Conservation (phyloP, 441 rosid species). For the Erysimum cheiri region DNA sequence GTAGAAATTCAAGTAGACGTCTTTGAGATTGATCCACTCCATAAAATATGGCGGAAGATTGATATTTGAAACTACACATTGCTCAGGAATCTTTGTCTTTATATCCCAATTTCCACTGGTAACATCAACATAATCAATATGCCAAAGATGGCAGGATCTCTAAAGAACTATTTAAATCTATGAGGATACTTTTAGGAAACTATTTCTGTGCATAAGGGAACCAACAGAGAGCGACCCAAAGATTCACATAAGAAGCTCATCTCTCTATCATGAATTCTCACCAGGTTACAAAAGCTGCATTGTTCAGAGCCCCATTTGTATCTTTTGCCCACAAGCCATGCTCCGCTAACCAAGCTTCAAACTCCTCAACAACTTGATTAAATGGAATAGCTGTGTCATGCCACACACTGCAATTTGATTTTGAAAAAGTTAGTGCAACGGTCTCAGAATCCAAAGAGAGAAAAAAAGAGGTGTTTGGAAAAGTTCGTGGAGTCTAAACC, state of each 20-base stretch:
- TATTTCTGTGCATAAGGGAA: background rate
- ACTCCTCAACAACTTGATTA: slow-evolving; percentile 71
- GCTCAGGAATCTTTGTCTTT: slow-evolving; percentile 89
- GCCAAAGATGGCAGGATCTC: slow-evolving; percentile 11
- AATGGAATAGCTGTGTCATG: slow-evolving; percentile 92
- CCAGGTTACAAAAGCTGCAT: slow-evolving; percentile 94
- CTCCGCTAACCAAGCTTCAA: slow-evolving; percentile 82
- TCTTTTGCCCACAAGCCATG: slow-evolving; percentile 70
- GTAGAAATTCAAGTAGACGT: slow-evolving; percentile 78
- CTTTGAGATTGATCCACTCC: slow-evolving; percentile 97
- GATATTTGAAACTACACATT: slow-evolving; percentile 70
- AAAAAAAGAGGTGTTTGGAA: background rate
- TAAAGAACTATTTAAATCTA: background rate
- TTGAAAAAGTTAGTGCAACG: slow-evolving; percentile 17
- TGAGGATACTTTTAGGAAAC: background rate
- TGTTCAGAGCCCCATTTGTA: slow-evolving; percentile 57
- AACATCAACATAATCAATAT: slow-evolving; percentile 34
- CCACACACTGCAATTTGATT: slow-evolving; percentile 76
- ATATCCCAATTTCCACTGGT: slow-evolving; percentile 95
- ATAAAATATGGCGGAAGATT: slow-evolving; percentile 79
- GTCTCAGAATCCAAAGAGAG: slow-evolving; percentile 17
- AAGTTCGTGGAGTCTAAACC: background rate
- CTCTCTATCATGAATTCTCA: slow-evolving; percentile 44
- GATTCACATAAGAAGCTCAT: slow-evolving; percentile 16
- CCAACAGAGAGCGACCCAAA: slow-evolving; percentile 8